Evolutionary conservation across 768 basidiomycete species (phyloP).

Genomic region (Melanogaster broomeanus): DNA sequence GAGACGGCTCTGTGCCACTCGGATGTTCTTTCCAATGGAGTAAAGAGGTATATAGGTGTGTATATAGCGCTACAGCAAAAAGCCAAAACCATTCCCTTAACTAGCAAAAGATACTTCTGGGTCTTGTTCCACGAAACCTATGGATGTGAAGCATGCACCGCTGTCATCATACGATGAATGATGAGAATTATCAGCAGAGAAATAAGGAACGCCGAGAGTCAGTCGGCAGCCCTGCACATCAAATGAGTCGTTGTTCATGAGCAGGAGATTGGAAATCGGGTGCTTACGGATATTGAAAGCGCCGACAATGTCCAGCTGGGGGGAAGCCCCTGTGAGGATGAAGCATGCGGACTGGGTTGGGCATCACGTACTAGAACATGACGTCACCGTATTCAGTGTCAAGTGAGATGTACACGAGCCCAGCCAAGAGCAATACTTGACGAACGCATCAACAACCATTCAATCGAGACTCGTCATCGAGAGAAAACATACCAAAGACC

Average conservation of each 20-base stretch:
- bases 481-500: neutral
- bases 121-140: slow-evolving; percentile 3
- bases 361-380: slow-evolving; percentile 10
- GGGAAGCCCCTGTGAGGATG: too few relatives aligned
- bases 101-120: neutral
- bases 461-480: neutral
- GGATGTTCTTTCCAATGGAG: too few relatives aligned
- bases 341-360: neutral
- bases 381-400: slow-evolving; percentile 5
- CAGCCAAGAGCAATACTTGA: slow-evolving; percentile 1
- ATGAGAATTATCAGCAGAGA: neutral
- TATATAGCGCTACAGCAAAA: neutral
- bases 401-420: slow-evolving; percentile 5
- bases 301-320: slow-evolving; percentile 6
- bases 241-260: neutral
- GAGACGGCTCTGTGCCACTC: too few relatives aligned
- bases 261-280: neutral
- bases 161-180: neutral
- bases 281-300: slow-evolving; percentile 9
- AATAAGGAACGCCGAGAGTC: slow-evolving; percentile 1
- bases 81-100: too few relatives aligned
- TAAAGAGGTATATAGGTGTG: neutral
- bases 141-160: neutral
- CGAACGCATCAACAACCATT: neutral
- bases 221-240: slow-evolving; percentile 8